These are phyloP conservation scores for Podospora didyma DNA, from an alignment of 495 filamentous ascomycete species.

Conservation along the genomic window DNA sequence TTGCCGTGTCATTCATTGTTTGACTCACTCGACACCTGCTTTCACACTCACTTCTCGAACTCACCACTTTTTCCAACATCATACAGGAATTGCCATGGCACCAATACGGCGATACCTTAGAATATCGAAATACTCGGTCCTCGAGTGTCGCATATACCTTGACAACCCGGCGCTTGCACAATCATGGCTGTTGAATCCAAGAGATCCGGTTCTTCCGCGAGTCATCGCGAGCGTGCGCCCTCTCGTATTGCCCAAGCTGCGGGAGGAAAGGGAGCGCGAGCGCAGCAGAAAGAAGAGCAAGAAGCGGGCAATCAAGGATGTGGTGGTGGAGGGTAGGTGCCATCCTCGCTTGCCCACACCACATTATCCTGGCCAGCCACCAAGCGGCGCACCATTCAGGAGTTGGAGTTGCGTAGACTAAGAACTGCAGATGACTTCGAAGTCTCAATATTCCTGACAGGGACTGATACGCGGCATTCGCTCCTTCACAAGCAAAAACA, in stretches of 20 bases:
- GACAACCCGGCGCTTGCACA: constrained; percentile 77
- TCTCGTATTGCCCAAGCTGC: constrained; percentile 80
- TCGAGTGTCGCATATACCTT: constrained; percentile 93
- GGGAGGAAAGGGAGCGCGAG: constrained; percentile 74
- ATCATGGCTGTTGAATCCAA: constrained; percentile 75
- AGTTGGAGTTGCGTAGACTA: not conserved
- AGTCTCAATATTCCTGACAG: constrained; percentile 87
- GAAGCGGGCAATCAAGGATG: constrained; percentile 80
- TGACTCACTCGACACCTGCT: too few relatives aligned
- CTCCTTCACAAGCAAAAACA: constrained; percentile 79
- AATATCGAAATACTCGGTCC: constrained; percentile 82
- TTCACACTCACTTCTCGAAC: not conserved
- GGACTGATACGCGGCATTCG: constrained; percentile 81
- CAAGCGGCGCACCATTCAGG: too few relatives aligned
- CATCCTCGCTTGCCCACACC: not conserved
- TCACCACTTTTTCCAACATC: not conserved
- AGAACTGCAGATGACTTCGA: constrained; percentile 80
- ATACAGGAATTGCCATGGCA: constrained; percentile 51
- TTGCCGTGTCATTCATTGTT: too few relatives aligned
- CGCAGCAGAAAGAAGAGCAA: constrained; percentile 55
- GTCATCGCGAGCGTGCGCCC: constrained; percentile 81
- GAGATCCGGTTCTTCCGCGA: constrained; percentile 68
- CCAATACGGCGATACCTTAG: constrained; percentile 79
- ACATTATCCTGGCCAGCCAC: too few relatives aligned
- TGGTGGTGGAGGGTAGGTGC: constrained; percentile 68